These are phyloP conservation scores for Solanum sitiens DNA, from an alignment of 257 asterid species.

Conservation along the genomic window DNA sequence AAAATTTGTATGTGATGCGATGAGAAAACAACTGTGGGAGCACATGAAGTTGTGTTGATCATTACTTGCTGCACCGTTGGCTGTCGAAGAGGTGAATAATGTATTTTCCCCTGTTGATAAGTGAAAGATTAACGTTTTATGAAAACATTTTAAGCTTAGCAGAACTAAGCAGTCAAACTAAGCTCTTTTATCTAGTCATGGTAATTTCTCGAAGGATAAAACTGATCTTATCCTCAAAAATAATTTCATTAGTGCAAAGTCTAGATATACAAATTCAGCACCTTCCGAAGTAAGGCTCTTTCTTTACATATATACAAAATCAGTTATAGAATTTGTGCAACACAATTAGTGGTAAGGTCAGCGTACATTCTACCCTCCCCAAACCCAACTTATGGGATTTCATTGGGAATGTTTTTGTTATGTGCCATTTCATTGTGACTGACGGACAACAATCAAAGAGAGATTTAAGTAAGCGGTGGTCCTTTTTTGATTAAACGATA, in stretches of 20 bases:
- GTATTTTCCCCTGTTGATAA: slow-evolving; percentile 44
- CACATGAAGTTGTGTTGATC: slow-evolving; percentile 48
- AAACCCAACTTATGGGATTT: not conserved
- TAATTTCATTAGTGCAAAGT: not conserved
- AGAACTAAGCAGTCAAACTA: not conserved
- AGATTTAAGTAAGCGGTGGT: not conserved
- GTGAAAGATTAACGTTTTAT: not conserved
- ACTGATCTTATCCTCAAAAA: not conserved
- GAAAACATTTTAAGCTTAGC: not conserved
- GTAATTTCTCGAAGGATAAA: not conserved
- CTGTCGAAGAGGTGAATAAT: slow-evolving; percentile 55
- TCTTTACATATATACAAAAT: not conserved
- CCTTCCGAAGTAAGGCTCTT: not conserved
- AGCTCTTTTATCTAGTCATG: not conserved
- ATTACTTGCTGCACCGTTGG: slow-evolving; percentile 68
- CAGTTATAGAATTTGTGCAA: too few species aligned
- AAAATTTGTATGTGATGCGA: slow-evolving; percentile 49
- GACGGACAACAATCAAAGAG: not conserved
- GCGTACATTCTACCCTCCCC: too few species aligned
- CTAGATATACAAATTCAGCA: not conserved
- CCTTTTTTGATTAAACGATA: not conserved
- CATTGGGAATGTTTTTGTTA: not conserved
- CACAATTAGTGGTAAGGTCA: too few species aligned
- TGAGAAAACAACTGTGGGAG: slow-evolving; percentile 47
- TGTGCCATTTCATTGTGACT: not conserved